Evolutionary conservation across 768 basidiomycete species (phyloP).

Genomic region (Epithele typhae): DNA sequence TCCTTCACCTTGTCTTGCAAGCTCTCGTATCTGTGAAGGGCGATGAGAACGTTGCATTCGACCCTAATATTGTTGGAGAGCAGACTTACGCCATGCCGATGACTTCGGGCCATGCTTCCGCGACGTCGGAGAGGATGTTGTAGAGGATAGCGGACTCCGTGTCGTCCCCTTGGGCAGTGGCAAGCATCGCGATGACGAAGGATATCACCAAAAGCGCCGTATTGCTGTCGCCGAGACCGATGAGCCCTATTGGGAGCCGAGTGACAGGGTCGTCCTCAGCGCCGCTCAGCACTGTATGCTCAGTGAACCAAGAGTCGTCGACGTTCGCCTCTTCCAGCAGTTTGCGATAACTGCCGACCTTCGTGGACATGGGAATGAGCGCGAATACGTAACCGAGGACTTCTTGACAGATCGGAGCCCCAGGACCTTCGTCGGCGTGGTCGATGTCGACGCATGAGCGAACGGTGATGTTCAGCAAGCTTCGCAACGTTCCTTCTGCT

Average conservation of each 20-base stretch:
- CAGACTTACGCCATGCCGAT: conserved; percentile 65
- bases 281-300: conserved; percentile 39
- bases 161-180: conserved; percentile 74
- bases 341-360: conserved; percentile 47
- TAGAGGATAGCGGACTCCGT: conserved; percentile 80
- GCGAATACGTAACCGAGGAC: conserved; percentile 78
- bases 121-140: conserved; percentile 68
- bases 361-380: conserved; percentile 64
- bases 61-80: not conserved
- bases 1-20: conserved; percentile 74
- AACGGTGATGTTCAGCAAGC: conserved; percentile 58
- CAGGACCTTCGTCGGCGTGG: conserved; percentile 33
- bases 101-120: conserved; percentile 63
- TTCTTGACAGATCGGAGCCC: conserved; percentile 48
- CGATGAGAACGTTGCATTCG: not conserved
- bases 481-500: conserved; percentile 58
- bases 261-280: conserved; percentile 40
- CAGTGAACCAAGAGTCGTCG: conserved; percentile 40
- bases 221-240: conserved; percentile 58
- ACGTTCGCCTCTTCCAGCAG: conserved; percentile 63
- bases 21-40: conserved; percentile 57
- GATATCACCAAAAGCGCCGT: conserved; percentile 72
- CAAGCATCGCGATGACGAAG: conserved; percentile 71
- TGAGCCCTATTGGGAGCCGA: conserved; percentile 47
- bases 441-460: conserved; percentile 22